Conservation (phyloP, 805 yeast genomes). For the Myxozyma neglecta region DNA sequence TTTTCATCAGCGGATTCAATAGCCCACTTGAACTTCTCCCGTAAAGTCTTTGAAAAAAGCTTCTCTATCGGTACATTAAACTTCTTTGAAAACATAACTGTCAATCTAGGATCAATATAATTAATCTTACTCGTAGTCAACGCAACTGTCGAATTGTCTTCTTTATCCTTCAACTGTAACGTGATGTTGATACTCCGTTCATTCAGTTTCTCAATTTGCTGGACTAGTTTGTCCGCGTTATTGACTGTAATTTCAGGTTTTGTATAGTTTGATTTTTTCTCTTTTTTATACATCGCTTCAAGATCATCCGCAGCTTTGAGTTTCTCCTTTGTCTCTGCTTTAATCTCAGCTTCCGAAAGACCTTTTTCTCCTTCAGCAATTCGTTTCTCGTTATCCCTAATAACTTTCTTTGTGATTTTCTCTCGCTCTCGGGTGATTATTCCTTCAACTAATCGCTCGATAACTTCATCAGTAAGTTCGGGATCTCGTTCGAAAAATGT, state of each 20-base stretch:
- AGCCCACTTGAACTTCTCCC: constrained; percentile 96
- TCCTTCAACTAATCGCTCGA: constrained; percentile 55
- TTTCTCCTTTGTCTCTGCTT: constrained; percentile 58
- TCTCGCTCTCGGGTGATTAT: constrained; percentile 64
- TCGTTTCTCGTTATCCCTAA: constrained; percentile 74
- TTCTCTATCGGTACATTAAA: constrained; percentile 88
- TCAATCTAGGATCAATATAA: constrained; percentile 90
- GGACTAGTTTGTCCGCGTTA: constrained; percentile 62
- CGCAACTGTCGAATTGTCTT: constrained; percentile 91
- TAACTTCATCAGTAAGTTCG: constrained; percentile 65
- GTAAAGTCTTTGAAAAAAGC: constrained; percentile 81
- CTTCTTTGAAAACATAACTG: constrained; percentile 85
- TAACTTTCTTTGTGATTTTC: constrained; percentile 61
- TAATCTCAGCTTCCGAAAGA: constrained; percentile 47
- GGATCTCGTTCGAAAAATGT: constrained; percentile 67
- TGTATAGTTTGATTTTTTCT: constrained; percentile 56
- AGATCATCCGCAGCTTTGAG: constrained; percentile 56
- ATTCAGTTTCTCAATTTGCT: constrained; percentile 70
- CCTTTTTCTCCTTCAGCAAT: constrained; percentile 47
- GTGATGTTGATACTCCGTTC: constrained; percentile 66
- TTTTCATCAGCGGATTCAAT: constrained; percentile 83
- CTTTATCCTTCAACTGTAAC: constrained; percentile 83
- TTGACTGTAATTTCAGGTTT: constrained; percentile 55
- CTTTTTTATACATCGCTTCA: constrained; percentile 45
- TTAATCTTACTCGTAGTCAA: constrained; percentile 91